Conservation (phyloP, 2,329 filamentous ascomycete genomes). For the Xylaria hypoxylon region DNA sequence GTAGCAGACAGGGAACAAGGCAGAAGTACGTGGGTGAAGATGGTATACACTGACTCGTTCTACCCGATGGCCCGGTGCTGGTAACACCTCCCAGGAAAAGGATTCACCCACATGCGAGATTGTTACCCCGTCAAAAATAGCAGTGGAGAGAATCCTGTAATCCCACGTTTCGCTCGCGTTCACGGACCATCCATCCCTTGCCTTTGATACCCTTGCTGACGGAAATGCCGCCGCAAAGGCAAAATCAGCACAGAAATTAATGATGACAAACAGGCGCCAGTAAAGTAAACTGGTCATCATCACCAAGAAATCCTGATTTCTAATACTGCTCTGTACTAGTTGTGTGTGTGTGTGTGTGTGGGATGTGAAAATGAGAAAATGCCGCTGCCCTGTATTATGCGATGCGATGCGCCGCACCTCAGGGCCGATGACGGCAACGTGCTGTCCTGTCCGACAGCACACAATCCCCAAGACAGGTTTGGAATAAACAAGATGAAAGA, state of each 20-base stretch:
- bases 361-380: constrained; percentile 24
- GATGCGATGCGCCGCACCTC: constrained; percentile 27
- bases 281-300: constrained; percentile 15
- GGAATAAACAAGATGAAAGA: constrained; percentile 17
- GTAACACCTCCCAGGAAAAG: constrained; percentile 30
- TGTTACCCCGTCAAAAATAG: constrained; percentile 42
- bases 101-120: constrained; percentile 31
- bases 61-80: constrained; percentile 32
- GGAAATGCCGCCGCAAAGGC: constrained; percentile 33
- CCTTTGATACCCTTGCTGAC: constrained; percentile 24
- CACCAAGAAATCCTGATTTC: constrained; percentile 40
- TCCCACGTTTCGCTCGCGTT: constrained; percentile 37
- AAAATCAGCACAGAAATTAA: constrained; percentile 23
- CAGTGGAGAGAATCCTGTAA: constrained; percentile 37
- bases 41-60: constrained; percentile 17
- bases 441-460: constrained; percentile 13
- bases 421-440: constrained; percentile 32
- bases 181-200: constrained; percentile 31
- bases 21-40: not conserved
- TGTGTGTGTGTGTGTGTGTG: constrained; percentile 17
- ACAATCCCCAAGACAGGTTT: constrained; percentile 29
- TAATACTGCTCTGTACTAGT: too few species aligned
- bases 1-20: constrained; percentile 5
- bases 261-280: constrained; percentile 31
- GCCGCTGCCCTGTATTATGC: constrained; percentile 28